A percentile compares a stretch with the other conserved stretches of the same genome.
Conservation (phyloP, 1,284 basidiomycete genomes). For the Cerioporus squamosus region DNA sequence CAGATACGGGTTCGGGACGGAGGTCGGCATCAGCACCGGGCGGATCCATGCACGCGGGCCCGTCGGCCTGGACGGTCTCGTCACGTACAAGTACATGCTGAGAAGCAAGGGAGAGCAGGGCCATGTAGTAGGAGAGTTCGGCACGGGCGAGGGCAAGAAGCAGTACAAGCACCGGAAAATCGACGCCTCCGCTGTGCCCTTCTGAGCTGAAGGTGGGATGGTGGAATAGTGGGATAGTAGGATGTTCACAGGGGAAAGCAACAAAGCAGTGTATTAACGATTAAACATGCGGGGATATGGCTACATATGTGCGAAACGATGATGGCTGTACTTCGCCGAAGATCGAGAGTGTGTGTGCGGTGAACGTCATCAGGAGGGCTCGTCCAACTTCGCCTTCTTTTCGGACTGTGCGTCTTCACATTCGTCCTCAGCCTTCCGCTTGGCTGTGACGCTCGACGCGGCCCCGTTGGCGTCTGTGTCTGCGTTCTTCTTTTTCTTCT, state of each 20-base stretch:
- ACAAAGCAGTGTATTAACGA: background rate
- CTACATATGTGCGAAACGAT: background rate
- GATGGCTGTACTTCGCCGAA: background rate
- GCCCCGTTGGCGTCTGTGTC: conserved; percentile 36
- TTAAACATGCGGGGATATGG: too few species aligned
- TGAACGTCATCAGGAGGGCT: conserved; percentile 16
- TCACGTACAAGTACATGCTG: conserved; percentile 95
- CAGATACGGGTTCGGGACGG: conserved; percentile 96
- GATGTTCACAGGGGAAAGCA: background rate
- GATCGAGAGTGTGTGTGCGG: too few species aligned
- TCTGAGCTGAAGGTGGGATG: conserved; percentile 33
- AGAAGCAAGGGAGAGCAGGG: conserved; percentile 73
- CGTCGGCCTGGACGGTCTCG: conserved; percentile 93
- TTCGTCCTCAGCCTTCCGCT: conserved; percentile 74
- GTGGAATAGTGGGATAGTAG: background rate
- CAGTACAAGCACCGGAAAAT: conserved; percentile 75
- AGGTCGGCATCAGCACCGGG: conserved; percentile 97
- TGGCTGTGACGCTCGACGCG: conserved; percentile 41
- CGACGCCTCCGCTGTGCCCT: conserved; percentile 50
- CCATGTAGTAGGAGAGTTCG: conserved; percentile 84
- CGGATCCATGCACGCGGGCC: conserved; percentile 97
- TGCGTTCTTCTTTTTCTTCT: conserved; percentile 80
- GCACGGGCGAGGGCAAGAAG: conserved; percentile 72
- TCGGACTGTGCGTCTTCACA: conserved; percentile 48
- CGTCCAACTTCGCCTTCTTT: conserved; percentile 71